Evolutionary conservation across 495 filamentous ascomycete species (phyloP).

Genomic region (Hypoxylon fuscum): DNA sequence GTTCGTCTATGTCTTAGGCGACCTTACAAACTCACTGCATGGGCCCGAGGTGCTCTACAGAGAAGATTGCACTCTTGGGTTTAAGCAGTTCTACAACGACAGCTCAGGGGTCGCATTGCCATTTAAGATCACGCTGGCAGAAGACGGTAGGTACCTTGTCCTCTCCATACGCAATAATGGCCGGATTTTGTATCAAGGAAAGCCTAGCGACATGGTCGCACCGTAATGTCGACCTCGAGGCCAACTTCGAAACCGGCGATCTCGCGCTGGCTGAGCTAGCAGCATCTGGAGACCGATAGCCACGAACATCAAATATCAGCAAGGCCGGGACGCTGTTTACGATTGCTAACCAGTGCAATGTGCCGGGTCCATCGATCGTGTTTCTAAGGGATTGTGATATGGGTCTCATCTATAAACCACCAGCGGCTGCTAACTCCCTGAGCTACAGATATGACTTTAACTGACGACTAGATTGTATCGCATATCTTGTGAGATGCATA

Average conservation of each 20-base stretch:
- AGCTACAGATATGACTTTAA: conserved; percentile 5
- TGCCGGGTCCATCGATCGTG: conserved; percentile 16
- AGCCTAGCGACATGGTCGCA: conserved; percentile 7
- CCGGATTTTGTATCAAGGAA: conserved; percentile 8
- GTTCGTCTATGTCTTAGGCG: conserved; percentile 12
- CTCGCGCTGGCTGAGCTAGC: conserved; percentile 2
- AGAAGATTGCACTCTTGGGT: conserved; percentile 1
- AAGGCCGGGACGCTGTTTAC: conserved; percentile 12
- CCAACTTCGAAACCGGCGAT: conserved; percentile 8
- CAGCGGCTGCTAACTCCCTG: neutral
- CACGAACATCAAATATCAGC: conserved; percentile 8
- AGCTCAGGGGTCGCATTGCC: conserved; percentile 5
- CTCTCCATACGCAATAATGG: conserved; percentile 9
- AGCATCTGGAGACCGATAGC: conserved; percentile 4
- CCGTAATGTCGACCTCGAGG: conserved; percentile 4
- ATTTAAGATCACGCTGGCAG: conserved; percentile 4
- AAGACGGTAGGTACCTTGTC: conserved; percentile 4
- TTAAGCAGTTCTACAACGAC: conserved; percentile 17
- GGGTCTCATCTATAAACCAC: conserved; percentile 7
- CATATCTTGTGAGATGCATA: conserved; percentile 5
- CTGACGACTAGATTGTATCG: conserved; percentile 2
- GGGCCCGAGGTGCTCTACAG: conserved; percentile 8
- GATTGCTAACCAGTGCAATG: conserved; percentile 8
- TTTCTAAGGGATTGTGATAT: conserved; percentile 8
- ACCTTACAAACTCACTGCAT: conserved; percentile 16